These are phyloP conservation scores for Phialophora chinensis DNA, from an alignment of 2,329 filamentous ascomycete genomes.

Conservation along the genomic window DNA sequence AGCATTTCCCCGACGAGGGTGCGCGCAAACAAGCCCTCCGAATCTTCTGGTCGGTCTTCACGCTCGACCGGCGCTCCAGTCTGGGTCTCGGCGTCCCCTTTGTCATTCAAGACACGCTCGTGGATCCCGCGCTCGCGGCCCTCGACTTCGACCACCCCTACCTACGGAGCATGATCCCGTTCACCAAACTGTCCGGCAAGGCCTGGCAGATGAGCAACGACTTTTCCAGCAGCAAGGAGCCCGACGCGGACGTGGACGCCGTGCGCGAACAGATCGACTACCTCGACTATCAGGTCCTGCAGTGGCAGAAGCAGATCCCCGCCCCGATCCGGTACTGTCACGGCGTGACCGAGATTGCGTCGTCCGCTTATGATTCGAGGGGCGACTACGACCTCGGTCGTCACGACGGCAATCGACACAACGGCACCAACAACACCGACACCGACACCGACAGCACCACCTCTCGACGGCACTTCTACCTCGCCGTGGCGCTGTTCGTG, in stretches of 20 bases:
- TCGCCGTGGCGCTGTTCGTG: constrained; percentile 18
- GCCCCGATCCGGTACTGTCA: constrained; percentile 10
- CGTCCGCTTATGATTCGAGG: no score
- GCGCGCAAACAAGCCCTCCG: constrained; percentile 15
- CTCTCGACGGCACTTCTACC: constrained; percentile 8
- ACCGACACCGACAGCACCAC: no score
- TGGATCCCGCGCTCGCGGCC: constrained; percentile 9
- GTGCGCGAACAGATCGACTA: constrained; percentile 74
- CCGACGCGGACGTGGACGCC: constrained; percentile 46
- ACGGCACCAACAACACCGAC: neutral
- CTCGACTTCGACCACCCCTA: constrained; percentile 19
- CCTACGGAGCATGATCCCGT: constrained; percentile 20
- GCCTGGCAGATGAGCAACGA: constrained; percentile 27
- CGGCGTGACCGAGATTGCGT: constrained; percentile 1
- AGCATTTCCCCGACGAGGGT: constrained; percentile 14
- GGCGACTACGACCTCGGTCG: no score
- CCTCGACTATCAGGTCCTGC: constrained; percentile 21
- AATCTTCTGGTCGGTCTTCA: constrained; percentile 24
- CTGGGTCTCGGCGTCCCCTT: constrained; percentile 22
- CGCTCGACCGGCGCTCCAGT: constrained; percentile 21
- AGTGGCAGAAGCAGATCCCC: constrained; percentile 24
- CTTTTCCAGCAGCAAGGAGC: constrained; percentile 1
- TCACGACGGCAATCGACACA: no score
- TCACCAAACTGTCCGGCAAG: constrained; percentile 22
- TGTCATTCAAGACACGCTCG: constrained; percentile 20